Evolutionary conservation across 2,329 filamentous ascomycete species (phyloP), one percentile per base, ranked within the genome.

Genomic region (Xylariaceae sp.): DNA sequence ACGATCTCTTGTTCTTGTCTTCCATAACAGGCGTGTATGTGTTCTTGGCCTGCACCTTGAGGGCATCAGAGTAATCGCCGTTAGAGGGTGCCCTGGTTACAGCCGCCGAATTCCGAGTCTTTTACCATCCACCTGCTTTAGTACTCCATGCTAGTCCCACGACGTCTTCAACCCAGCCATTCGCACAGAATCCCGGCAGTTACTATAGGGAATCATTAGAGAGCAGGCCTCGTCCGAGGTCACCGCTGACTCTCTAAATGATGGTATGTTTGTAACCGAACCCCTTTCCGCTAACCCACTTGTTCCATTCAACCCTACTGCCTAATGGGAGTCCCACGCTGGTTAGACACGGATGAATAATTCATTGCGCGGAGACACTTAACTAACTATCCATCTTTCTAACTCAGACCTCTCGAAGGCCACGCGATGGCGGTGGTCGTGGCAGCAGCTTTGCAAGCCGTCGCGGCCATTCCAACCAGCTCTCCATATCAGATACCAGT

Each of bases 401-500:
- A 23, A 22, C 50, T 33, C 56, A 82, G 78, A 79, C 77, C 71
- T 79, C 78, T 65, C 75, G 75, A 67, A 73, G 74, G 64, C 72
- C 73, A 66, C 74, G 71, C 67, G 72, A 80, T 70, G 69, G 40
- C 22, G 42, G 72, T 65, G 74, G 76, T 64, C n/a, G n/a, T n/a
- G n/a, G n/a, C n/a, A 71, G 69, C 61, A 79, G 71, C 65, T 79
- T 80, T 66, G 68, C 75, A 56, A 77, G 66, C 64, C 76, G 77
- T 65, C 78, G 78, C 61, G 77, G 77, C 55, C 78, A 81, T 65
- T 67, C 67, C 49, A 77, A 68, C 61, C 76, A 80, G 59, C 70
- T 81, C 40, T 82, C 79, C 45, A 82, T 95, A 65, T 93, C 87
- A 66, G 90, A 95, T 69, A 86, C 91, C 50, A 89, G 79, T 69